Percentiles rank a stretch among this genome's conserved stretches.
Evolutionary conservation across 345 rosid species (phyloP).

Genomic region (Raphanus sativus): DNA sequence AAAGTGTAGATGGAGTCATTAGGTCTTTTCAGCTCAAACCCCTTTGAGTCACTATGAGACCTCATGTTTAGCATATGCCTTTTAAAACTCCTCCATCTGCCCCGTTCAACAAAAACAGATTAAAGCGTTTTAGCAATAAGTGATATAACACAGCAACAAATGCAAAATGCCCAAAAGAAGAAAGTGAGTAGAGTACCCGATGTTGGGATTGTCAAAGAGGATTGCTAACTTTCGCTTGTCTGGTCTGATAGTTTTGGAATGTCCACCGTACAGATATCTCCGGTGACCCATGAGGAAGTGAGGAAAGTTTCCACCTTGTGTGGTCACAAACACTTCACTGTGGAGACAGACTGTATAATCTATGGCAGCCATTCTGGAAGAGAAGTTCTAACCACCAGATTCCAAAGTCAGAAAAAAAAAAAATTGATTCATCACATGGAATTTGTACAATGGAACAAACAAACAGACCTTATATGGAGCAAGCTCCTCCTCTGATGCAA

Average conservation of each 20-base stretch:
- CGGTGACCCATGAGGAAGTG: slow-evolving; percentile 98
- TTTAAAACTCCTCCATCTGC: slow-evolving; percentile 93
- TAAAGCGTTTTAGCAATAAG: background rate
- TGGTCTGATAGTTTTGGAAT: slow-evolving; percentile 90
- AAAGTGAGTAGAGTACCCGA: slow-evolving; percentile 55
- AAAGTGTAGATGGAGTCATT: slow-evolving; percentile 81
- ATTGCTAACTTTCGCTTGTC: slow-evolving; percentile 95
- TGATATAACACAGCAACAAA: too few relatives aligned
- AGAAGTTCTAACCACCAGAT: slow-evolving; percentile 69
- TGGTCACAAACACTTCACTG: slow-evolving; percentile 98
- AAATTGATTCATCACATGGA: background rate
- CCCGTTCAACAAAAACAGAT: background rate
- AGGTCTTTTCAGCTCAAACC: slow-evolving; percentile 86
- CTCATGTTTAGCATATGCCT: slow-evolving; percentile 89
- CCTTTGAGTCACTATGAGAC: slow-evolving; percentile 89
- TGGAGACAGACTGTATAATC: slow-evolving; percentile 99
- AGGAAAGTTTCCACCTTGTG: slow-evolving; percentile 99
- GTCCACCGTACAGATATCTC: slow-evolving; percentile 87
- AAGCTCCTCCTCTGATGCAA: slow-evolving; percentile 86
- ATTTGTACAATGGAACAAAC: background rate
- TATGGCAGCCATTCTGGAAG: slow-evolving; percentile 99
- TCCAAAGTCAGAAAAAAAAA: slow-evolving; percentile 35
- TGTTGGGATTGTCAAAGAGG: slow-evolving; percentile 85
- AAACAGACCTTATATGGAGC: slow-evolving; percentile 69
- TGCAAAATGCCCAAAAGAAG: too few relatives aligned